Conservation (phyloP, 495 filamentous ascomycete genomes). For the Penicillium atrosanguineum region DNA sequence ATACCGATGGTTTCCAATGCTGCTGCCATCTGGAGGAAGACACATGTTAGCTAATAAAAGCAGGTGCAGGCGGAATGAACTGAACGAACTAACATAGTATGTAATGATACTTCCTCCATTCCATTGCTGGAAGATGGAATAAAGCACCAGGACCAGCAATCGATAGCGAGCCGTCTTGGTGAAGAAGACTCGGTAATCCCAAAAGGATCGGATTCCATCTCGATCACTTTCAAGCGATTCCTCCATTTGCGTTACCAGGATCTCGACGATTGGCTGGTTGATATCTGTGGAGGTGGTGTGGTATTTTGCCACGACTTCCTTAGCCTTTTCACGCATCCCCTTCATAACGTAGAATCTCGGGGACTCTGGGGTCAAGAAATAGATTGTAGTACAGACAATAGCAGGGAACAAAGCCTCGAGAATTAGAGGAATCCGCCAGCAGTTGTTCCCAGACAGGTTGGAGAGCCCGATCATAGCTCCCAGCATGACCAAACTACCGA, state of each 20-base stretch:
- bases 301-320: conserved; percentile 34
- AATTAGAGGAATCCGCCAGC: conserved; percentile 37
- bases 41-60: neutral
- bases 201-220: conserved; percentile 26
- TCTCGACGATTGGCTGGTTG: conserved; percentile 37
- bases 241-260: conserved; percentile 40
- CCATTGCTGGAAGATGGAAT: conserved; percentile 46
- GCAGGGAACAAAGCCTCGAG: conserved; percentile 38
- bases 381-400: conserved; percentile 39
- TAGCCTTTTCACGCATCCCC: conserved; percentile 34
- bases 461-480: conserved; percentile 37
- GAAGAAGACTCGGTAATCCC: conserved; percentile 42
- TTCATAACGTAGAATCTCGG: conserved; percentile 41
- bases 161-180: conserved; percentile 33
- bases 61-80: neutral
- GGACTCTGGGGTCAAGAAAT: conserved; percentile 38
- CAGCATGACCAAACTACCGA: conserved; percentile 37
- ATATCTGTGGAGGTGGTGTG: conserved; percentile 37
- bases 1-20: conserved; percentile 37
- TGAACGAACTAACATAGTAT: conserved; percentile 29
- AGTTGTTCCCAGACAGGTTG: conserved; percentile 24
- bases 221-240: conserved; percentile 34
- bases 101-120: conserved; percentile 44
- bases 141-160: conserved; percentile 36
- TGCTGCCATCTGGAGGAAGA: conserved; percentile 30